phyloP scores from a whole-genome alignment of 1,284 basidiomycete genomes.

The Sanghuangporus baumii region DNA sequence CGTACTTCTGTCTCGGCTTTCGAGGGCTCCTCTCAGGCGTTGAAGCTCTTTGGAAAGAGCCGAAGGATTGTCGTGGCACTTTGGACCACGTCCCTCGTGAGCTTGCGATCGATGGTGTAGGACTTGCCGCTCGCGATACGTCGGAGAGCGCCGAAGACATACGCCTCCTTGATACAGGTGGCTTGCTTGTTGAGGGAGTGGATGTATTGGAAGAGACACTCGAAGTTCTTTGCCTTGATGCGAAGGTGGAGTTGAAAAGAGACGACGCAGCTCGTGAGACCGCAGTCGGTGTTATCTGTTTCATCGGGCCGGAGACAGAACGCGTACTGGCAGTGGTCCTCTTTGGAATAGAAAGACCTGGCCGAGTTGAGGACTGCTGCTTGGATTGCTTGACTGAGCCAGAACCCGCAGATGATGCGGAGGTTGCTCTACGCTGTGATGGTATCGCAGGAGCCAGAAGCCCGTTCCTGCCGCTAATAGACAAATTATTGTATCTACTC shows the following conservation, averaged over 20 bases:
- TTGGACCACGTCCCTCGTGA: slow-evolving; percentile 58
- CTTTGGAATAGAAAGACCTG: slow-evolving; percentile 42
- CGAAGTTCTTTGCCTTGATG: slow-evolving; percentile 72
- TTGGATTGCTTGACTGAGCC: slow-evolving; percentile 2
- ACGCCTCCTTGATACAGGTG: slow-evolving; percentile 32
- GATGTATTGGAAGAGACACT: slow-evolving; percentile 46
- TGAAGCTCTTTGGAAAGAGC: slow-evolving; percentile 34
- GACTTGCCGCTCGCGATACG: slow-evolving; percentile 12
- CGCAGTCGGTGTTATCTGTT: slow-evolving; percentile 23
- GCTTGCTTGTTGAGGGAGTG: slow-evolving; percentile 26
- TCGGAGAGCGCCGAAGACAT: slow-evolving; percentile 59
- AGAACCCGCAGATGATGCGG: slow-evolving; percentile 10
- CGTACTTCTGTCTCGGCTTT: slow-evolving; percentile 54
- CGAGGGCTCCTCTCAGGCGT: slow-evolving; percentile 40
- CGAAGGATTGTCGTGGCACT: slow-evolving; percentile 56
- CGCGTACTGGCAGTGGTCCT: slow-evolving; percentile 46
- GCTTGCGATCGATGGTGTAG: slow-evolving; percentile 34
- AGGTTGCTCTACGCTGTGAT: slow-evolving; percentile 20
- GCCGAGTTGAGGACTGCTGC: slow-evolving; percentile 15
- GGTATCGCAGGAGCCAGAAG: slow-evolving; percentile 7
- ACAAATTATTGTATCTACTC: slow-evolving; percentile 11
- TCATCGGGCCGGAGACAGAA: slow-evolving; percentile 47
- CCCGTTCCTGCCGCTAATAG: slow-evolving; percentile 2
- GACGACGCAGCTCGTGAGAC: slow-evolving; percentile 15
- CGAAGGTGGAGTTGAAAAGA: slow-evolving; percentile 60